phyloP scores from a whole-genome alignment of 495 filamentous ascomycete species.

The Halenospora varia region DNA sequence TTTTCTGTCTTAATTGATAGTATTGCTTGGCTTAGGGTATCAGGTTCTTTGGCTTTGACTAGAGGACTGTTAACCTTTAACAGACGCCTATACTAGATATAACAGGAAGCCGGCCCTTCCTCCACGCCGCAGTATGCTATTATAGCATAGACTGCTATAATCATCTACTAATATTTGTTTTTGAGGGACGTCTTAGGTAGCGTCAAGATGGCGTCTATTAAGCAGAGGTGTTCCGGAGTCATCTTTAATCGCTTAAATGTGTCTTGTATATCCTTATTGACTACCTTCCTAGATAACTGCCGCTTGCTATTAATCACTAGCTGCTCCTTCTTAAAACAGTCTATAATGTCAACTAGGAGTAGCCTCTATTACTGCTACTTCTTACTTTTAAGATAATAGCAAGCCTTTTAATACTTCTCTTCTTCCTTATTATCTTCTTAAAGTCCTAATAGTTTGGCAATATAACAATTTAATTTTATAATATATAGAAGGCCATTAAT shows the following conservation, averaged over 20 bases:
- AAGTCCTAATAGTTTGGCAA: neutral
- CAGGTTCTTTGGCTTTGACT: neutral
- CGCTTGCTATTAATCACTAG: conserved; percentile 27
- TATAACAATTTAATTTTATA: neutral
- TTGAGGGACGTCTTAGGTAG: conserved; percentile 14
- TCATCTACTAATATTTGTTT: conserved; percentile 7
- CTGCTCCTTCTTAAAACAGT: too few species aligned
- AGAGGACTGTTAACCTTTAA: neutral
- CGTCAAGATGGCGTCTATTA: too few species aligned
- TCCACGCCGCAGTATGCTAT: conserved; percentile 12
- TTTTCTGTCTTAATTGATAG: conserved; percentile 8
- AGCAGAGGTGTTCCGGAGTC: conserved; percentile 8
- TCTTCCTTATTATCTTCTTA: neutral
- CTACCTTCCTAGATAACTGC: conserved; percentile 24
- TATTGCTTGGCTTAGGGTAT: conserved; percentile 13
- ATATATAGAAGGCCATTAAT: conserved; percentile 9
- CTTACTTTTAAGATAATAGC: conserved; percentile 12
- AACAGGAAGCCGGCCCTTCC: conserved; percentile 5
- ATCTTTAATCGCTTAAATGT: conserved; percentile 12
- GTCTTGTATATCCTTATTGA: conserved; percentile 3
- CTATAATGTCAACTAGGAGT: conserved; percentile 21
- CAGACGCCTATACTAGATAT: neutral
- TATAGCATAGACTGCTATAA: conserved; percentile 12
- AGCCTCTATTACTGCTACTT: conserved; percentile 21
- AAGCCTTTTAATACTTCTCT: conserved; percentile 14